Percentiles rank a stretch among this genome's conserved stretches.
Evolutionary conservation across 2,329 filamentous ascomycete species (phyloP).

Genomic region (Monilinia fructigena): DNA sequence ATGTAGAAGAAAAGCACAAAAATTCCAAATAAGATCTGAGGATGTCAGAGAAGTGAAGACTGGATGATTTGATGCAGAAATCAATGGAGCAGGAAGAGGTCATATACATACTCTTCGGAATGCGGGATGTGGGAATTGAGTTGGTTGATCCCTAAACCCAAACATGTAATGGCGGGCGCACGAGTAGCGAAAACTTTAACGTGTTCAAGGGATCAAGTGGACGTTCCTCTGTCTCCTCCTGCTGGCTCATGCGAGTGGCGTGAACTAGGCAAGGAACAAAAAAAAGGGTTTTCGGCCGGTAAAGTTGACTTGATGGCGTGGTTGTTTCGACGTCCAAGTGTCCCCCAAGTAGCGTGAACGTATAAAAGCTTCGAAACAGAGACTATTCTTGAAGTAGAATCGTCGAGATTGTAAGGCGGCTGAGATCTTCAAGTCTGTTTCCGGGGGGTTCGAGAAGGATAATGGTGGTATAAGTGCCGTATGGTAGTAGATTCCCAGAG

Average conservation of each 20-base stretch:
- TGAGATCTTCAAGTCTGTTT: constrained; percentile 30
- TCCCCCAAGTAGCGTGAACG: constrained; percentile 26
- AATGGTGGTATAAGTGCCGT: constrained; percentile 4
- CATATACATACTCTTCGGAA: constrained; percentile 37
- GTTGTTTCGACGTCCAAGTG: constrained; percentile 40
- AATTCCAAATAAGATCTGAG: constrained; percentile 29
- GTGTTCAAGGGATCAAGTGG: constrained; percentile 16
- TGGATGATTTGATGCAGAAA: constrained; percentile 23
- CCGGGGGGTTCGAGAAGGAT: constrained; percentile 17
- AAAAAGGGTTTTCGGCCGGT: constrained; percentile 31
- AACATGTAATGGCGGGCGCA: constrained; percentile 35
- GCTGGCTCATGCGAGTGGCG: constrained; percentile 34
- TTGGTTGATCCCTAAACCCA: constrained; percentile 26
- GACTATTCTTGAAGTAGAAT: constrained; percentile 36
- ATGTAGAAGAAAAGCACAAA: constrained; percentile 2
- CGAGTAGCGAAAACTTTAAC: constrained; percentile 29
- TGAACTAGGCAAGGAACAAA: constrained; percentile 26
- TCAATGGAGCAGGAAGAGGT: constrained; percentile 28
- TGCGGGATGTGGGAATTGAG: constrained; percentile 28
- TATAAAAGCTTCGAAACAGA: constrained; percentile 37
- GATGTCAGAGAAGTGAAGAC: constrained; percentile 33
- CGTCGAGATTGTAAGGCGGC: constrained; percentile 26
- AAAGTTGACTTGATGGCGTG: constrained; percentile 30
- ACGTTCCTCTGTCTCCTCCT: constrained; percentile 26
- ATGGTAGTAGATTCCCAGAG: not conserved